Conservation (phyloP, 2,329 filamentous ascomycete species). For the Furcasterigmium sp. region DNA sequence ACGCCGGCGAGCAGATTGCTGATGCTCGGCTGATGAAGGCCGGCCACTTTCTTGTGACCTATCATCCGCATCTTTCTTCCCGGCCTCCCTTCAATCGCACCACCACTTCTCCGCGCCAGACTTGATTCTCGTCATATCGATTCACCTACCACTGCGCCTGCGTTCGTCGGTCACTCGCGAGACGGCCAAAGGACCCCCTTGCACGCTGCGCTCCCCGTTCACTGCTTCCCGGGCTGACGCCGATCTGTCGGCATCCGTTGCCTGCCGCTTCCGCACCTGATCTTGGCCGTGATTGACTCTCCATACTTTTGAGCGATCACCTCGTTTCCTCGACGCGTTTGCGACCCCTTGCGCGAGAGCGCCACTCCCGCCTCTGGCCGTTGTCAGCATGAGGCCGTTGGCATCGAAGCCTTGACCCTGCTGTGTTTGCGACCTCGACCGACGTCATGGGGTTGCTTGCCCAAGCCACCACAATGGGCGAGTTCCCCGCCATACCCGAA, state of each 20-base stretch:
- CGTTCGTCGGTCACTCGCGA: no score
- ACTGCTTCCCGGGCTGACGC: not conserved
- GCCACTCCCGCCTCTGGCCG: not conserved
- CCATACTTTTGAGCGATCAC: not conserved
- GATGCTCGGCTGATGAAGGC: constrained; percentile 3
- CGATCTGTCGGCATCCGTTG: not conserved
- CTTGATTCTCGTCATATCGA: no score
- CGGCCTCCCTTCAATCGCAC: not conserved
- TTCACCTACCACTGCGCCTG: not conserved
- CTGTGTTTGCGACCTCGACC: not conserved
- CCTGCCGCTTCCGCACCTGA: not conserved
- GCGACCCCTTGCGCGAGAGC: not conserved
- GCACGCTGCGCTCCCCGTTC: no score
- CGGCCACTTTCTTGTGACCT: constrained; percentile 4
- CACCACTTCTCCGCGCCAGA: not conserved
- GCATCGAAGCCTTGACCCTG: not conserved
- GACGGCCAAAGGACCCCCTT: no score
- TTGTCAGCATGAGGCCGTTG: not conserved
- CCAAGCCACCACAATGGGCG: constrained; percentile 8
- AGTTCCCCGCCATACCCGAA: constrained; percentile 3
- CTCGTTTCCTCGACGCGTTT: not conserved
- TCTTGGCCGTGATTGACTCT: not conserved
- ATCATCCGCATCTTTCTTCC: not conserved
- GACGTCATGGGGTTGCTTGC: not conserved
- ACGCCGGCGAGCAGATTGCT: not conserved